A percentile compares a stretch with the other conserved stretches of the same genome.
These are phyloP conservation scores for Limnanthes douglasii DNA, from an alignment of 345 rosid genomes.

Conservation along the genomic window DNA sequence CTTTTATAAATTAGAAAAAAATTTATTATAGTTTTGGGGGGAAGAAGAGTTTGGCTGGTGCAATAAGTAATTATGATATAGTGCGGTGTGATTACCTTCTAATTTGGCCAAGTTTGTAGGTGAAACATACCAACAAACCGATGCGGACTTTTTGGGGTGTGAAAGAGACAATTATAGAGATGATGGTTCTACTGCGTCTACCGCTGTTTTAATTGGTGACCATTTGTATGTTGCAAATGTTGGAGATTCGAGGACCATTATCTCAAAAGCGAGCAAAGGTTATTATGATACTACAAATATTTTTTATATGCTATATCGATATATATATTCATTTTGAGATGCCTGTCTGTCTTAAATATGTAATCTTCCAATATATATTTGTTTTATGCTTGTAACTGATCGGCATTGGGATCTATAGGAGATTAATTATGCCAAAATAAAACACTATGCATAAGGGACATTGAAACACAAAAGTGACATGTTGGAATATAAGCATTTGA, in stretches of 20 bases:
- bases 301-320: no score
- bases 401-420: not conserved
- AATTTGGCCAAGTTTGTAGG: slow-evolving; percentile 28
- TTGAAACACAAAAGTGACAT: no score
- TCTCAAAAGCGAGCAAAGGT: slow-evolving; percentile 94
- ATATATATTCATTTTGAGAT: not conserved
- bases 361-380: not conserved
- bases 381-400: not conserved
- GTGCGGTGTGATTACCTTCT: slow-evolving; percentile 5
- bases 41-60: no score
- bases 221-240: slow-evolving; percentile 97
- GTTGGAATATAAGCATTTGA: no score
- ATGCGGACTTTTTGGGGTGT: slow-evolving; percentile 65
- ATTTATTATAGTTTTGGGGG: no score
- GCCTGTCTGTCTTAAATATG: not conserved
- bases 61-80: no score
- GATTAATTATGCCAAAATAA: not conserved
- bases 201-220: slow-evolving; percentile 79
- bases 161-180: slow-evolving; percentile 73
- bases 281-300: no score
- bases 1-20: not conserved
- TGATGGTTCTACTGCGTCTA: slow-evolving; percentile 99
- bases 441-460: not conserved
- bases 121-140: slow-evolving; percentile 86
- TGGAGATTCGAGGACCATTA: slow-evolving; percentile 92